These are phyloP conservation scores for Claviceps humidiphila DNA, from an alignment of 2,329 filamentous ascomycete species.

Conservation along the genomic window DNA sequence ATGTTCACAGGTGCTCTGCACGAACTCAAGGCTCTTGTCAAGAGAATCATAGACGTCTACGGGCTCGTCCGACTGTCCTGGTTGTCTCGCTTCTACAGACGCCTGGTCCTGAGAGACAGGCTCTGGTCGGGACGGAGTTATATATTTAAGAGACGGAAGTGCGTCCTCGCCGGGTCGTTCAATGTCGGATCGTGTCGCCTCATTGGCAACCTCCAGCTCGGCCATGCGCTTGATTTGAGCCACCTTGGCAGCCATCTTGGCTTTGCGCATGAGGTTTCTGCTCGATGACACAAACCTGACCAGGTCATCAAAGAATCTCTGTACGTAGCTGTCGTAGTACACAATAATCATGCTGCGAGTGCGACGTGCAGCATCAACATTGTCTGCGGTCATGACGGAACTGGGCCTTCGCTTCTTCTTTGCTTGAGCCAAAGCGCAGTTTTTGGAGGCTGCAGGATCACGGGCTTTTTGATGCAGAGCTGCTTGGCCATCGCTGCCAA, in stretches of 20 bases:
- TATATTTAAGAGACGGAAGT: slow-evolving; percentile 27
- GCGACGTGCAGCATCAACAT: slow-evolving; percentile 44
- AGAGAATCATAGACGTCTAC: slow-evolving; percentile 54
- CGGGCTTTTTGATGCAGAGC: slow-evolving; percentile 24
- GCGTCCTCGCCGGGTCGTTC: slow-evolving; percentile 16
- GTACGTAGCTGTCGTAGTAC: slow-evolving; percentile 84
- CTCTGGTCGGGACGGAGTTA: slow-evolving; percentile 23
- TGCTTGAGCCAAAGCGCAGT: slow-evolving; percentile 31
- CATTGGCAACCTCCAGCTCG: slow-evolving; percentile 43
- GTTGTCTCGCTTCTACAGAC: background rate
- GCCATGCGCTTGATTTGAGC: slow-evolving; percentile 49
- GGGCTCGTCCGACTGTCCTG: background rate
- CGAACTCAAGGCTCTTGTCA: slow-evolving; percentile 66
- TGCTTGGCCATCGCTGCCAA: slow-evolving; percentile 7
- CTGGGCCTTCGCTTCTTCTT: slow-evolving; percentile 38
- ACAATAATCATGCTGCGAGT: slow-evolving; percentile 68
- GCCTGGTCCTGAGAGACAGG: slow-evolving; percentile 15
- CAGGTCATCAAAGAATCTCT: slow-evolving; percentile 68
- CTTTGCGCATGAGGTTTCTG: slow-evolving; percentile 74
- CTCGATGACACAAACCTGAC: slow-evolving; percentile 71
- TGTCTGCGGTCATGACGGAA: slow-evolving; percentile 37
- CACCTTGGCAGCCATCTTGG: slow-evolving; percentile 69
- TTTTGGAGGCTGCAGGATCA: slow-evolving; percentile 32
- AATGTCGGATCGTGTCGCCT: slow-evolving; percentile 28
- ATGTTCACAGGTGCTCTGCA: slow-evolving; percentile 70